phyloP scores from a whole-genome alignment of 345 rosid genomes.

The Salix purpurea region DNA sequence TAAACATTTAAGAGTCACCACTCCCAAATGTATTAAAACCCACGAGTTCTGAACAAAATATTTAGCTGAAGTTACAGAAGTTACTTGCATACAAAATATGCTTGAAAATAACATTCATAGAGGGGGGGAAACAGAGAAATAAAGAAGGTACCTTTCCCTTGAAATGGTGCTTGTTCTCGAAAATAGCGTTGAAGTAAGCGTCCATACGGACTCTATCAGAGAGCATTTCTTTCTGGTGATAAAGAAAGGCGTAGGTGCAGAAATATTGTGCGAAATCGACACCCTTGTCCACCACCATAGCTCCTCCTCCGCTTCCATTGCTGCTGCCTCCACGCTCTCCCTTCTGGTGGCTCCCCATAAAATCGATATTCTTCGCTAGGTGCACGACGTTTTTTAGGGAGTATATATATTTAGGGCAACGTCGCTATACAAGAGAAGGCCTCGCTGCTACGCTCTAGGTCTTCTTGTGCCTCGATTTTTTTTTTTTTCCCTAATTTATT shows the following conservation, averaged over 20 bases:
- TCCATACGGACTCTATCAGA: slow-evolving; percentile 98
- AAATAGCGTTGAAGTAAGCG: slow-evolving; percentile 75
- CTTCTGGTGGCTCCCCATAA: slow-evolving; percentile 50
- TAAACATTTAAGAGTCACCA: not conserved
- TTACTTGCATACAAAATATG: not conserved
- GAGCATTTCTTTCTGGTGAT: slow-evolving; percentile 99
- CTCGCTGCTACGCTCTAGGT: not conserved
- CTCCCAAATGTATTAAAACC: not conserved
- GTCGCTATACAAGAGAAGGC: not conserved
- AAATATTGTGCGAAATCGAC: slow-evolving; percentile 87
- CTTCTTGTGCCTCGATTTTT: no score
- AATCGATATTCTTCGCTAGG: not conserved
- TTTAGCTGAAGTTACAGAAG: not conserved
- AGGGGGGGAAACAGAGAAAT: not conserved
- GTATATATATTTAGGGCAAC: not conserved
- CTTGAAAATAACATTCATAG: not conserved
- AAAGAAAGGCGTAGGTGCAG: slow-evolving; percentile 81
- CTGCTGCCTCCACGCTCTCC: slow-evolving; percentile 31
- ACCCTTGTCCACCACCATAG: slow-evolving; percentile 60
- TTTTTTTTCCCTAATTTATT: no score
- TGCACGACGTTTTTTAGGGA: not conserved
- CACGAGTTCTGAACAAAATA: no score
- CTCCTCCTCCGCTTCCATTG: slow-evolving; percentile 29
- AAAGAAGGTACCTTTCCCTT: slow-evolving; percentile 55
- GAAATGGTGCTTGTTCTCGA: slow-evolving; percentile 75